A percentile compares a stretch with the other conserved stretches of the same genome.
Conservation (phyloP, 2,329 filamentous ascomycete species). For the Proliferodiscus dingleyae region DNA sequence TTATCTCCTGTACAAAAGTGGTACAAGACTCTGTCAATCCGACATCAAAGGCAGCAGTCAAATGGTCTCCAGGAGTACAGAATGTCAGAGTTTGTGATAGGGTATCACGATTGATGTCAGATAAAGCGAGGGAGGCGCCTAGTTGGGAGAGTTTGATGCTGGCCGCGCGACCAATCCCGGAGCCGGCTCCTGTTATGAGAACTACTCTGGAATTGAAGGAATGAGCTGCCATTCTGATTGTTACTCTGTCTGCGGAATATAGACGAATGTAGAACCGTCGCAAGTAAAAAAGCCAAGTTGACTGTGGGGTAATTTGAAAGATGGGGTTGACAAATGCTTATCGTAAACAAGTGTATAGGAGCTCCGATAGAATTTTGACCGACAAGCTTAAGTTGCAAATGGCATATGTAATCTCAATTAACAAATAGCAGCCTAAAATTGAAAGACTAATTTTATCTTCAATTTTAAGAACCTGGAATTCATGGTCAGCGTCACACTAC, state of each 20-base stretch:
- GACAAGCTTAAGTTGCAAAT: not conserved
- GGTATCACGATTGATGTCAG: constrained; percentile 26
- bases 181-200: constrained; percentile 28
- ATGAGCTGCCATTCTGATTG: constrained; percentile 2
- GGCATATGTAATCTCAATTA: too few species aligned
- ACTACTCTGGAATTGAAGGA: constrained; percentile 21
- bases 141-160: constrained; percentile 24
- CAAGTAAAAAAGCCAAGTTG: too few species aligned
- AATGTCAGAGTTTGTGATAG: constrained; percentile 22
- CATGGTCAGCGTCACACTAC: too few species aligned
- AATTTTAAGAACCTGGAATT: too few species aligned
- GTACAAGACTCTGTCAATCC: too few species aligned
- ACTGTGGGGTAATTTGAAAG: not conserved
- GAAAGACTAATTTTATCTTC: too few species aligned
- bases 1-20: too few species aligned
- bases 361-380: not conserved
- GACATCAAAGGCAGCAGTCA: too few species aligned
- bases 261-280: too few species aligned
- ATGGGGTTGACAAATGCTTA: not conserved
- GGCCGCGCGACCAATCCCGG: constrained; percentile 28
- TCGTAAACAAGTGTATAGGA: not conserved
- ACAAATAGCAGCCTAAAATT: too few species aligned
- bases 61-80: too few species aligned
- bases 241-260: too few species aligned
- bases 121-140: constrained; percentile 26